Conservation (phyloP, 495 filamentous ascomycete species). For the Parachaetomium inaequale region DNA sequence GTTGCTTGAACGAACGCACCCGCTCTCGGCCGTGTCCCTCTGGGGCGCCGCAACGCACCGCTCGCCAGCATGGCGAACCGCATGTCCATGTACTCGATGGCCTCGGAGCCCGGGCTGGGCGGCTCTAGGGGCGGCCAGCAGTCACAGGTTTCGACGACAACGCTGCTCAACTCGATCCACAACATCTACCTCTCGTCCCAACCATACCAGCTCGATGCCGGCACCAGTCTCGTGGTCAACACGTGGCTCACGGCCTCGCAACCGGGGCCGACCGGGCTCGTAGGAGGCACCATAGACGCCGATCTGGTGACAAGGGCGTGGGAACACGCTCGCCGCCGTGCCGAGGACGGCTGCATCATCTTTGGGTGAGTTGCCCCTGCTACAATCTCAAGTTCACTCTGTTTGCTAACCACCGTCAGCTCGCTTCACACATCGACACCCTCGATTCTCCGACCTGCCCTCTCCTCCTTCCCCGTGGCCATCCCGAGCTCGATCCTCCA, state of each 20-base stretch:
- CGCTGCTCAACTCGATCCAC: slow-evolving; percentile 85
- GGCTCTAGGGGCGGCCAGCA: slow-evolving; percentile 60
- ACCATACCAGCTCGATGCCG: slow-evolving; percentile 82
- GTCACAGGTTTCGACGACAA: slow-evolving; percentile 84
- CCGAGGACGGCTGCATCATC: slow-evolving; percentile 92
- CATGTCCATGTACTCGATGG: slow-evolving; percentile 81
- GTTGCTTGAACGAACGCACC: not conserved
- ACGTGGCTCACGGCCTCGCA: slow-evolving; percentile 83
- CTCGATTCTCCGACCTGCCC: slow-evolving; percentile 75
- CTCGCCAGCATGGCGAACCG: slow-evolving; percentile 65
- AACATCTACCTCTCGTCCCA: slow-evolving; percentile 78
- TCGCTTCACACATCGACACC: slow-evolving; percentile 87
- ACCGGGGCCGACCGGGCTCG: slow-evolving; percentile 58
- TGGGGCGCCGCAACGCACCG: slow-evolving; percentile 20
- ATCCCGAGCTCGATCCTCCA: slow-evolving; percentile 71
- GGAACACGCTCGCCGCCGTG: slow-evolving; percentile 93
- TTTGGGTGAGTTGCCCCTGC: slow-evolving; percentile 60
- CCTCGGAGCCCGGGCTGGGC: slow-evolving; percentile 55
- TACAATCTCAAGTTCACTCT: not conserved
- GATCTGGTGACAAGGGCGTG: slow-evolving; percentile 79
- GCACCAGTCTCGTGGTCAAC: slow-evolving; percentile 90
- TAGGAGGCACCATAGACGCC: slow-evolving; percentile 74
- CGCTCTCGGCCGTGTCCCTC: slow-evolving; percentile 34
- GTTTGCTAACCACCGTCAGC: slow-evolving; percentile 41
- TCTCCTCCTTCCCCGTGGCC: slow-evolving; percentile 71